Base-by-base conservation (phyloP, 176 grass and related monocot species). In the Eremochloa ophiuroides region DNA sequence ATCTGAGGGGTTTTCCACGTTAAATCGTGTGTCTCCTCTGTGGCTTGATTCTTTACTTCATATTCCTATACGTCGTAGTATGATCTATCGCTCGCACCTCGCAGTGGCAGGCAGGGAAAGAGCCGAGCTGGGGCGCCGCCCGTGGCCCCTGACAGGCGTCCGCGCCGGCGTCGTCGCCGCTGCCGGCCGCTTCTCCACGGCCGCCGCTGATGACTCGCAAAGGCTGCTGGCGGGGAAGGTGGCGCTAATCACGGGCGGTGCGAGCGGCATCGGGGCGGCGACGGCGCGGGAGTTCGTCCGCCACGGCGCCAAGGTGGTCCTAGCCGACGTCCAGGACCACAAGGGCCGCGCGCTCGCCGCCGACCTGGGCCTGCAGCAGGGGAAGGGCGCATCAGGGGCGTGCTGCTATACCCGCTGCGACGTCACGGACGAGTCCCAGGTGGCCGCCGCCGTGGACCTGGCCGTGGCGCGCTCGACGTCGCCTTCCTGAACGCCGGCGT, bases 241-340 rank as follows among this genome's bases (percentile, higher is more conserved):
- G 53, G 82, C 82, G 1, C 58, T 89, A 3, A 38, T 89, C 71
- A 85, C 87, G 40, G 87, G 87, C n/a, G 87, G 41, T 0, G 82
- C 87, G 5, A 85, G 87, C 63, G 87, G 87, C 40, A 89, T 89
- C 62, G 87, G 87, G 30, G 55, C 62, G 76, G 87, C 87, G 8
- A 65, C 87, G 0, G 82, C 87, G 0, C 16, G 4, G 12, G 76
- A 85, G 40, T 85, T 89, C 42, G 71, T 79, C 12, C 25, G 62
- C 33, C 41, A 81, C 20, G 87, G 82, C 50, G 87, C 77, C 16
- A 71, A n/a, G 50, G 77, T 89, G 18, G n/a, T 89, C 27, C 22
- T 90, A 26, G 79, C 88, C 3, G 88, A 90, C 62, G 85, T 90
- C 58, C 85, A 91, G 69, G 89, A 88, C 62, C 81, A 82, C 50